Conservation (phyloP, 306 rosid genomes). For the Nissolia schottii region DNA sequence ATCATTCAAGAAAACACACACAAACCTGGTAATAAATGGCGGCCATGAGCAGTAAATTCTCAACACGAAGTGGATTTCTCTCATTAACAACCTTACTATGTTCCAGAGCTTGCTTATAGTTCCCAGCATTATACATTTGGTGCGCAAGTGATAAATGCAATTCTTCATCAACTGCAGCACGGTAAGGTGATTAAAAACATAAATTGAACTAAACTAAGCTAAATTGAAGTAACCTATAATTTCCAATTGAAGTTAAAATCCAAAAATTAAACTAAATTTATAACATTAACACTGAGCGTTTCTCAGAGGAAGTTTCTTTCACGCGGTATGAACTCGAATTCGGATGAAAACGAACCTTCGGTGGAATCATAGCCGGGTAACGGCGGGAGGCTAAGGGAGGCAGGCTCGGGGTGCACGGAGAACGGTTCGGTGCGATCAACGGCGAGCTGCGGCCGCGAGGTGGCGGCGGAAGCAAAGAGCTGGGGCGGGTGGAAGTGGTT, state of each 20-base stretch:
- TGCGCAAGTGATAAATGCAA: constrained; percentile 72
- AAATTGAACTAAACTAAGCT: no score
- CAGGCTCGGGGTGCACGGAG: constrained; percentile 23
- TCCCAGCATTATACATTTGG: constrained; percentile 84
- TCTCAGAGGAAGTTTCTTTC: background rate
- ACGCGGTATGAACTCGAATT: background rate
- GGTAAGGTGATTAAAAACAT: background rate
- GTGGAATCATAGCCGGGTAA: constrained; percentile 38
- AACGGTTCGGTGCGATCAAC: constrained; percentile 37
- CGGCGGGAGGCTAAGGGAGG: constrained; percentile 33
- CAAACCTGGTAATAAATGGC: constrained; percentile 90
- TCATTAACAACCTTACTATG: constrained; percentile 77
- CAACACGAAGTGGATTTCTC: constrained; percentile 76
- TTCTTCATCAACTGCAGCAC: constrained; percentile 82
- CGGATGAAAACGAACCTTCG: constrained; percentile 35
- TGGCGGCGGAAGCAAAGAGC: constrained; percentile 26
- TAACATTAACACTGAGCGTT: background rate
- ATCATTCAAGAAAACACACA: background rate
- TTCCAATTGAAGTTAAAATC: background rate
- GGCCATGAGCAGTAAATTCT: constrained; percentile 86
- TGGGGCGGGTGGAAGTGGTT: constrained; percentile 44
- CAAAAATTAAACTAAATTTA: background rate
- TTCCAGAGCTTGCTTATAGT: constrained; percentile 83
- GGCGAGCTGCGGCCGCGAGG: constrained; percentile 22
- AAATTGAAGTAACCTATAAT: background rate